phyloP scores from a whole-genome alignment of 2,329 filamentous ascomycete genomes.

The Pyrenophora seminiperda region DNA sequence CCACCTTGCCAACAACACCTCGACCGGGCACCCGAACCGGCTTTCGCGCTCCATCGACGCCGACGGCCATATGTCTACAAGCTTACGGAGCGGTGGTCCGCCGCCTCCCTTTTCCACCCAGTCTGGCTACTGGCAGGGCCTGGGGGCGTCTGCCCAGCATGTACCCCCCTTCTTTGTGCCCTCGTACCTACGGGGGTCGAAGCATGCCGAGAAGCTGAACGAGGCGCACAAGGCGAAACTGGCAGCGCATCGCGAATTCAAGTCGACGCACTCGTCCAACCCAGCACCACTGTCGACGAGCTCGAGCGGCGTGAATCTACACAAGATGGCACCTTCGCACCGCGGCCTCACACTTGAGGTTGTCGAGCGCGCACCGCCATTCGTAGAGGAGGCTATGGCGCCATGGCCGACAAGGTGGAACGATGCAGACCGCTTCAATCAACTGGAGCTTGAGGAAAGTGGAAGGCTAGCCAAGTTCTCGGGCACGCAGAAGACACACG shows the following conservation, averaged over 20 bases:
- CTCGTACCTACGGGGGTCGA: constrained; percentile 78
- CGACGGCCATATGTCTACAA: constrained; percentile 55
- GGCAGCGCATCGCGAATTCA: constrained; percentile 52
- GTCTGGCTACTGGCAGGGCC: constrained; percentile 46
- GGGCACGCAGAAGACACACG: constrained; percentile 62
- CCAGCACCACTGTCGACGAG: constrained; percentile 59
- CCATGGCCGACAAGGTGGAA: constrained; percentile 87
- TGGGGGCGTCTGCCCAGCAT: constrained; percentile 32
- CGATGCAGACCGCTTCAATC: constrained; percentile 72
- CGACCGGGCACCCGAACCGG: constrained; percentile 36
- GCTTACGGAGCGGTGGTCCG: constrained; percentile 47
- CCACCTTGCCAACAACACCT: constrained; percentile 60
- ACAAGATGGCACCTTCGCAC: constrained; percentile 68
- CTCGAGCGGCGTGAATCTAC: constrained; percentile 62
- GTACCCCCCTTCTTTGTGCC: constrained; percentile 73
- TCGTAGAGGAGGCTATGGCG: constrained; percentile 64
- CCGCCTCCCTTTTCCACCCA: constrained; percentile 57
- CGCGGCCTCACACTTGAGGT: constrained; percentile 82
- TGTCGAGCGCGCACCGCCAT: constrained; percentile 72
- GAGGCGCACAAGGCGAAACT: constrained; percentile 69
- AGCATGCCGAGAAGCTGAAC: constrained; percentile 77
- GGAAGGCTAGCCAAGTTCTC: constrained; percentile 71
- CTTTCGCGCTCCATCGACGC: constrained; percentile 53
- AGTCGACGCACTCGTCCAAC: constrained; percentile 53
- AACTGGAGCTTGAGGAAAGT: constrained; percentile 74